Evolutionary conservation across 495 filamentous ascomycete species (phyloP).

Genomic region (Rhizodiscina lignyota): DNA sequence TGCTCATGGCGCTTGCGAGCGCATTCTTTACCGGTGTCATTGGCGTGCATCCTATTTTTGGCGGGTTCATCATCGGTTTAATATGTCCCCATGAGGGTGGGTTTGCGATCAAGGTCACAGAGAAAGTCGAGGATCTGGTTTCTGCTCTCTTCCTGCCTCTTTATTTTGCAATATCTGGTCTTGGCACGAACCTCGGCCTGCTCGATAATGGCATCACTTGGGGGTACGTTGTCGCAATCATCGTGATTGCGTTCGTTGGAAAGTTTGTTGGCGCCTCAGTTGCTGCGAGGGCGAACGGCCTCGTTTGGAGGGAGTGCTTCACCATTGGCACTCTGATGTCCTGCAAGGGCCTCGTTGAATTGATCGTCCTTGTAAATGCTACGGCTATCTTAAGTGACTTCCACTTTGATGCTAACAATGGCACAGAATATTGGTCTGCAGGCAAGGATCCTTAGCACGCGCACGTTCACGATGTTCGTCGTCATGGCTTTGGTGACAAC

Average conservation of each 20-base stretch:
- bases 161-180: slow-evolving; percentile 86
- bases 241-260: slow-evolving; percentile 64
- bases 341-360: slow-evolving; percentile 89
- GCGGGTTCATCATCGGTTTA: slow-evolving; percentile 72
- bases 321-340: slow-evolving; percentile 91
- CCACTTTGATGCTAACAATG: slow-evolving; percentile 4
- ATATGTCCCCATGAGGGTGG: slow-evolving; percentile 91
- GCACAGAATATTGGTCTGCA: slow-evolving; percentile 80
- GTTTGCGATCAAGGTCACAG: slow-evolving; percentile 85
- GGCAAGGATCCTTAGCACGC: slow-evolving; percentile 70
- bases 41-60: slow-evolving; percentile 83
- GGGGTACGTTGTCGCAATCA: slow-evolving; percentile 82
- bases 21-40: slow-evolving; percentile 95
- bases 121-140: slow-evolving; percentile 92
- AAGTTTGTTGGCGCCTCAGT: slow-evolving; percentile 78
- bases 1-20: slow-evolving; percentile 63
- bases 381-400: neutral
- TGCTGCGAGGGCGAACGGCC: slow-evolving; percentile 58
- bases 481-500: slow-evolving; percentile 93
- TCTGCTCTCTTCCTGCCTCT: slow-evolving; percentile 79
- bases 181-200: slow-evolving; percentile 78
- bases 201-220: slow-evolving; percentile 71
- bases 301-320: slow-evolving; percentile 87
- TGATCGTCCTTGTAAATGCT: slow-evolving; percentile 85
- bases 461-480: slow-evolving; percentile 97